A percentile compares a stretch with the other conserved stretches of the same genome.
Conservation (phyloP, 805 yeast species). For the Scheffersomyces ergatensis region DNA sequence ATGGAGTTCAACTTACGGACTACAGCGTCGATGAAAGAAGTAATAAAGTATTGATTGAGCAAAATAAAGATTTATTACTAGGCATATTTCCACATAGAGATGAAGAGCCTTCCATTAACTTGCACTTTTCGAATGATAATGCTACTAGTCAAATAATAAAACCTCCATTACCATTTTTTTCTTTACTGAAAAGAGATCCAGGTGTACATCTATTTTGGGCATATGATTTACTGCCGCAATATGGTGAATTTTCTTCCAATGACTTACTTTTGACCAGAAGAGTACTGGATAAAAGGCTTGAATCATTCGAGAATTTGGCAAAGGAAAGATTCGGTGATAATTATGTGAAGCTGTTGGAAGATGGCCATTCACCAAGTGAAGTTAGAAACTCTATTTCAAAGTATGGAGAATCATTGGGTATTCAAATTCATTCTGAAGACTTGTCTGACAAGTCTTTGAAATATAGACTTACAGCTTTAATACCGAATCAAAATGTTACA, state of each 20-base stretch:
- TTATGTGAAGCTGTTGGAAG: slow-evolving; percentile 4
- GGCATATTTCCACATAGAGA: slow-evolving; percentile 14
- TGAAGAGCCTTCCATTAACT: slow-evolving; percentile 17
- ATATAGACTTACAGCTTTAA: background rate
- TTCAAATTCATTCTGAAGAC: slow-evolving; percentile 2
- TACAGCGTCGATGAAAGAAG: background rate
- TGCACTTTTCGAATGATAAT: slow-evolving; percentile 10
- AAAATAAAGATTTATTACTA: slow-evolving; percentile 1
- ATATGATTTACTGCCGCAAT: background rate
- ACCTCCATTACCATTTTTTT: slow-evolving; percentile 5
- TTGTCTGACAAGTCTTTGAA: background rate
- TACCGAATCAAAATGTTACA: background rate
- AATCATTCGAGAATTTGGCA: background rate
- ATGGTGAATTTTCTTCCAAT: slow-evolving; percentile 1
- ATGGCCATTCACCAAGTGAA: background rate
- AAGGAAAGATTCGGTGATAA: slow-evolving; percentile 1
- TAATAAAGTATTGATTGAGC: background rate
- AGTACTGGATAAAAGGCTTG: background rate
- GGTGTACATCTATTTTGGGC: slow-evolving; percentile 2
- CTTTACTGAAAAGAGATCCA: slow-evolving; percentile 6
- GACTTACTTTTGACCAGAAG: background rate
- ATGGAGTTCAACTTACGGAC: background rate
- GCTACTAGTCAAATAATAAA: background rate
- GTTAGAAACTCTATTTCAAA: slow-evolving; percentile 2
- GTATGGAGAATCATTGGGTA: slow-evolving; percentile 4